Percentiles rank a stretch among this genome's conserved stretches.
These are phyloP conservation scores for Mallotus nudiflorus DNA, from an alignment of 345 rosid species.

Conservation along the genomic window DNA sequence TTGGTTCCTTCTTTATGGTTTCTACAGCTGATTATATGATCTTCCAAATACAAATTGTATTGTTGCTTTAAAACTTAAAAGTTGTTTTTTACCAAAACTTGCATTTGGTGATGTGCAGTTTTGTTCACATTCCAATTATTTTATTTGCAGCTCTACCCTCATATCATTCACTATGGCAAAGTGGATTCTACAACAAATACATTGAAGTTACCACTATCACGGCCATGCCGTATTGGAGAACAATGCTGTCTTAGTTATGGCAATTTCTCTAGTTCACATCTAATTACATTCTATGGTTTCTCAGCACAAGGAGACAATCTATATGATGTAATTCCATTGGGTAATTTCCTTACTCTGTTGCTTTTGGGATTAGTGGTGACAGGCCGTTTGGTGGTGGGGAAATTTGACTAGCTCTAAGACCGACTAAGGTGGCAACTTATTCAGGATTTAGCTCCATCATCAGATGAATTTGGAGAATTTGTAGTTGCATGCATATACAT, in stretches of 20 bases:
- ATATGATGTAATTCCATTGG: constrained; percentile 78
- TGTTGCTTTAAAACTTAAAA: too few relatives aligned
- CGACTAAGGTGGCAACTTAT: not conserved
- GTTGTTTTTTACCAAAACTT: not conserved
- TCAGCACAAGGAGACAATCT: constrained; percentile 76
- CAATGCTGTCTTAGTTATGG: constrained; percentile 93
- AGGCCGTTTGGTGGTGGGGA: too few relatives aligned
- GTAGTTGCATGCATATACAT: too few relatives aligned
- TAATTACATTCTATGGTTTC: constrained; percentile 87
- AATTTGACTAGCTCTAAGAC: not conserved
- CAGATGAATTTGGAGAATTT: not conserved
- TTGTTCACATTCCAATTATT: constrained; percentile 6
- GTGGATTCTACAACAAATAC: constrained; percentile 59
- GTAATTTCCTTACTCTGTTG: constrained; percentile 41
- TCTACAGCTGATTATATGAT: not conserved
- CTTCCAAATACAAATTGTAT: not conserved
- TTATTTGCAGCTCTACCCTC: constrained; percentile 61
- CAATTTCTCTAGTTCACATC: constrained; percentile 76
- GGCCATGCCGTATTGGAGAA: constrained; percentile 68
- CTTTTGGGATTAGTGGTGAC: not conserved
- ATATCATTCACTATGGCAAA: constrained; percentile 78
- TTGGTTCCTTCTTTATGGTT: not conserved
- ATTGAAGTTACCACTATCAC: constrained; percentile 74
- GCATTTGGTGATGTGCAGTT: not conserved
- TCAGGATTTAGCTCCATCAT: not conserved